Base-by-base conservation (phyloP, 2,329 filamentous ascomycete species). In the Xylaria sp. region DNA sequence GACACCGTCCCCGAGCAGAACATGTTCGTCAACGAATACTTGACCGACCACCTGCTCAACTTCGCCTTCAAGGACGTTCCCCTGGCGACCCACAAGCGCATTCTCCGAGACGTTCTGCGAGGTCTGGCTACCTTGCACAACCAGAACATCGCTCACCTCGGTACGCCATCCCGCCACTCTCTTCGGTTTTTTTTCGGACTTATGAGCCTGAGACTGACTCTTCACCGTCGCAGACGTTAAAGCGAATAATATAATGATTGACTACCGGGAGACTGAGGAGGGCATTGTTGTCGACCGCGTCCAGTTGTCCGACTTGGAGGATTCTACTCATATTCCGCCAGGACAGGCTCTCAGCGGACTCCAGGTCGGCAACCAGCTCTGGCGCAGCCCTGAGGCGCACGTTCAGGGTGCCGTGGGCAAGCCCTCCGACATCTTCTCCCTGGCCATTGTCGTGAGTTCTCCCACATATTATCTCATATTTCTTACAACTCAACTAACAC, bases 21-120 rank as follows among this genome's bases (percentile, higher is more conserved):
- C 35, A 76, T 79, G 69, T 78, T 79, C 62, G 73, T 78, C 60
- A 79, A 76, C 58, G 73, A 75, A 59, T 78, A 78, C 67, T 68
- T 78, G 62, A 73, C 69, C 4, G 75, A 75, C 54, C 69, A 79
- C 69, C 70, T 79, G 16, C 72, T 79, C 59, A 70, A 69, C 62
- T 73, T 79, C 60, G 74, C 69, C 55, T 74, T 76, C 64, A 75
- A 74, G 65, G 69, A 76, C 54, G 59, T 78, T 23, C 66, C 76
- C 7, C 59, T 75, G 48, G 46, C 66, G 23, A 63, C 71, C 19
- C 74, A 71, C 55, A 80, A 78, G 65, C 70, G 70, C 53, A 74
- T 79, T 48, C 70, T 80, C 30, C 75, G 76, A 60, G 73, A 77
- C 62, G 72, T 75, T 18, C 69, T 80, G 44, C 67, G 68, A 59